Base-by-base conservation (phyloP, 495 filamentous ascomycete species). In the Xylaria longipes region DNA sequence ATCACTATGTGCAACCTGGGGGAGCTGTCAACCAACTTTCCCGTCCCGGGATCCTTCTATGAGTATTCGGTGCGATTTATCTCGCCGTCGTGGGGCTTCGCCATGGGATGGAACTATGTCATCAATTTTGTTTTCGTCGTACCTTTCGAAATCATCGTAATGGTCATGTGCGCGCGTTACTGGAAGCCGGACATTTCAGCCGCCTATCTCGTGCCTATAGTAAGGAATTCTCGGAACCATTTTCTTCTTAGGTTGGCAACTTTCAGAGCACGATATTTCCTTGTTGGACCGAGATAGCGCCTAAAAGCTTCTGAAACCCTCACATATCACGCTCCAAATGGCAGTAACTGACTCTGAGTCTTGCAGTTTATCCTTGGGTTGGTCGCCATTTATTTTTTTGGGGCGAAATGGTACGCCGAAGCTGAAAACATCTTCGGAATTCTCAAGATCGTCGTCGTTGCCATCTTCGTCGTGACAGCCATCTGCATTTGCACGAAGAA, bases 41-140 rank as follows among this genome's bases (percentile, higher is more conserved):
- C 89, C 11, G 80, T 87, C 71, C 86, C 84, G 60, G 89, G 80
- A 45, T 75, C 82, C 20, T 74, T 82, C 68, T 80, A 81, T 41
- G 76, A 90, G 52, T 91, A 91, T 61, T 89, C 90, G 46, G 81
- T 89, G 61, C 86, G 89, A 61, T 88, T 92, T 72, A 85, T 91
- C 68, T 87, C 89, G 72, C 87, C 88, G 15, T 87, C 87, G 72
- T 85, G 92, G 83, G 92, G 92, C 14, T 93, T 94, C 76, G 89
- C 91, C 65, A 92, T 93, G 84, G 92, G 92, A 25, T 91, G 89
- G 88, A 86, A 90, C 73, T 91, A 90, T 70, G 86, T 86, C 50
- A 82, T 89, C 31, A 81, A 82, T 67, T 90, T 89, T 84, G 39
- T 83, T 43, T 73, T 82, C 31, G 79, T 84, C 22, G 76, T 85